These are phyloP conservation scores for Paramecium biaurelia DNA, from an alignment of 73 alveolate species.

Conservation along the genomic window DNA sequence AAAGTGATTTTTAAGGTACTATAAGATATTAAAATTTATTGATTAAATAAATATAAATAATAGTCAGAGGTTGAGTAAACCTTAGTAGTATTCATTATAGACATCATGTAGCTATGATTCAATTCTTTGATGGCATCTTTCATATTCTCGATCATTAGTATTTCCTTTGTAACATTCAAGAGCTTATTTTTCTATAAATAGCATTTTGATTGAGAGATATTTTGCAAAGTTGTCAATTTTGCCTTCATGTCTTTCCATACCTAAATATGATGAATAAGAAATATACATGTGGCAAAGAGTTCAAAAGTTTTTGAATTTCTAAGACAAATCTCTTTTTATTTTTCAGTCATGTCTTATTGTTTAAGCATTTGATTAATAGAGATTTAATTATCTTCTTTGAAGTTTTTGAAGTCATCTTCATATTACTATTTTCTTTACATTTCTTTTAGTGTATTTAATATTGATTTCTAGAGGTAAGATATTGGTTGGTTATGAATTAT, in stretches of 20 bases:
- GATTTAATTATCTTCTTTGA: background rate
- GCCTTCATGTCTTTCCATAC: conserved; percentile 37
- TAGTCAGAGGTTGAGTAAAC: conserved; percentile 23
- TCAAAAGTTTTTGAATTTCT: background rate
- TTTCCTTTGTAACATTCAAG: conserved; percentile 25
- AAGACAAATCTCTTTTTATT: background rate
- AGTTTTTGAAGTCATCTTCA: background rate
- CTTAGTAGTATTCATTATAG: background rate
- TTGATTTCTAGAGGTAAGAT: background rate
- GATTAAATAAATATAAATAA: background rate
- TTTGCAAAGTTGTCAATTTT: background rate
- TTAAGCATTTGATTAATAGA: background rate
- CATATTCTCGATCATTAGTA: background rate
- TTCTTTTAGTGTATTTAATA: background rate
- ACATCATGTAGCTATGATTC: conserved; percentile 6
- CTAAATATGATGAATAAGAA: background rate
- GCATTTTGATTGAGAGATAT: background rate
- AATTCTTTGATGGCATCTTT: background rate
- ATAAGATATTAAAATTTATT: background rate
- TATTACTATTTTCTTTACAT: conserved; percentile 7
- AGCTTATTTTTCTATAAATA: background rate
- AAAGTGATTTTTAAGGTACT: background rate
- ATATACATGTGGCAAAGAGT: background rate
- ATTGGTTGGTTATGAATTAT: background rate
- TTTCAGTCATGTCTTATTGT: background rate